Conservation (phyloP, 2,329 filamentous ascomycete genomes). For the Venturia carpophila region DNA sequence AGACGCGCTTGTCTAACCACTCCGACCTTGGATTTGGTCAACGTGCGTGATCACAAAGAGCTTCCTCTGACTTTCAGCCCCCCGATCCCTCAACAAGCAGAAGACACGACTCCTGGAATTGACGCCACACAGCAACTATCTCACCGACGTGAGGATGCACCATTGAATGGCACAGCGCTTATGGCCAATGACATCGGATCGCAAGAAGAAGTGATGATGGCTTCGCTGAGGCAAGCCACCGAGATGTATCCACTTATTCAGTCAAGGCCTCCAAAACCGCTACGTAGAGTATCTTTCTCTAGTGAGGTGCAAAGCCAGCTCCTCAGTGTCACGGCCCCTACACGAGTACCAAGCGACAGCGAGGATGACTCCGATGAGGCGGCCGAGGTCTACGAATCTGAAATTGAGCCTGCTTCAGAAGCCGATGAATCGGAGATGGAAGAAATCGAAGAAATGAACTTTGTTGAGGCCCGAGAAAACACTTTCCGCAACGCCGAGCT, state of each 20-base stretch:
- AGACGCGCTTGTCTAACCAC: neutral
- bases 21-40: neutral
- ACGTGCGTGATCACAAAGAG: neutral
- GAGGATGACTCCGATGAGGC: conserved; percentile 5
- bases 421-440: neutral
- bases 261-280: neutral
- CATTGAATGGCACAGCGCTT: neutral
- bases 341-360: neutral
- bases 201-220: neutral
- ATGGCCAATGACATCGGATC: too few species aligned
- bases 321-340: neutral
- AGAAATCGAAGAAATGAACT: conserved; percentile 4
- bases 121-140: neutral
- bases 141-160: neutral
- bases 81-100: neutral
- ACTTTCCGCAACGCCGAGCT: neutral
- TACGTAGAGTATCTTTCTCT: neutral
- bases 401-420: neutral
- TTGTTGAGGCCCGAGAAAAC: neutral
- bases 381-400: too few species aligned
- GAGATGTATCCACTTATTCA: neutral
- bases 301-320: conserved; percentile 8
- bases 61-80: neutral
- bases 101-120: neutral
- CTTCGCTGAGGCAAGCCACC: neutral